Conservation (phyloP, 2,329 filamentous ascomycete genomes). For the Akanthomyces dipterigenus region DNA sequence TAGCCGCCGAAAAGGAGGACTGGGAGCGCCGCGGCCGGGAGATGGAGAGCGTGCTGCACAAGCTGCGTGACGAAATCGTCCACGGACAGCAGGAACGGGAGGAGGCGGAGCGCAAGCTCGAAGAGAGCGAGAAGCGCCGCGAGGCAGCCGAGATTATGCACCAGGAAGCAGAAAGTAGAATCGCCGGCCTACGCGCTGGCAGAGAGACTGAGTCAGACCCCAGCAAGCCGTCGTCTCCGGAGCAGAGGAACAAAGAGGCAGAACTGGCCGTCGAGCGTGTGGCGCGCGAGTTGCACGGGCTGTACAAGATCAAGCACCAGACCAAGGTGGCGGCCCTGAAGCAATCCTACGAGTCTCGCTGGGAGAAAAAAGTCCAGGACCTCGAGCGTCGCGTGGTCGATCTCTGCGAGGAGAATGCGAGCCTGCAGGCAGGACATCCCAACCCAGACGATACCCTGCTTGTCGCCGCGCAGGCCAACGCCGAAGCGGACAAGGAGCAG, state of each 20-base stretch:
- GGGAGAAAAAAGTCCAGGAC: constrained; percentile 80
- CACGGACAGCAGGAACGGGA: constrained; percentile 74
- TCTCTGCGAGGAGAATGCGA: constrained; percentile 67
- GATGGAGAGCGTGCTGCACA: constrained; percentile 73
- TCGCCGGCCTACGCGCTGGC: constrained; percentile 64
- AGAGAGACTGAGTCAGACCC: constrained; percentile 34
- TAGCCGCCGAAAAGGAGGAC: constrained; percentile 67
- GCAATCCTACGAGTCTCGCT: constrained; percentile 75
- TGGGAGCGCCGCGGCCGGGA: constrained; percentile 84
- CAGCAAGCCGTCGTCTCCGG: background rate
- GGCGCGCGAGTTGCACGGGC: constrained; percentile 81
- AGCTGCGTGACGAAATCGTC: constrained; percentile 75
- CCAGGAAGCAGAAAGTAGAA: constrained; percentile 68
- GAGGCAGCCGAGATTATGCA: constrained; percentile 70
- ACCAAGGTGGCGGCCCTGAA: constrained; percentile 89
- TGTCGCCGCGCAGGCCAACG: constrained; percentile 16
- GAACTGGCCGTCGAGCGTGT: constrained; percentile 85
- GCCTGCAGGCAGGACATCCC: constrained; percentile 53
- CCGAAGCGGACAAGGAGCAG: constrained; percentile 46
- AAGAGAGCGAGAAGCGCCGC: constrained; percentile 68
- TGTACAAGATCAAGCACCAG: constrained; percentile 97
- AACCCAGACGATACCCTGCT: constrained; percentile 44
- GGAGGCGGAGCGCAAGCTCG: constrained; percentile 65
- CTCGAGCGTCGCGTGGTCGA: constrained; percentile 66
- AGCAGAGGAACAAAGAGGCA: constrained; percentile 50